Percentiles rank a stretch among this genome's conserved stretches.
Evolutionary conservation across 306 rosid genomes (phyloP).

Genomic region (Argentina anserina): DNA sequence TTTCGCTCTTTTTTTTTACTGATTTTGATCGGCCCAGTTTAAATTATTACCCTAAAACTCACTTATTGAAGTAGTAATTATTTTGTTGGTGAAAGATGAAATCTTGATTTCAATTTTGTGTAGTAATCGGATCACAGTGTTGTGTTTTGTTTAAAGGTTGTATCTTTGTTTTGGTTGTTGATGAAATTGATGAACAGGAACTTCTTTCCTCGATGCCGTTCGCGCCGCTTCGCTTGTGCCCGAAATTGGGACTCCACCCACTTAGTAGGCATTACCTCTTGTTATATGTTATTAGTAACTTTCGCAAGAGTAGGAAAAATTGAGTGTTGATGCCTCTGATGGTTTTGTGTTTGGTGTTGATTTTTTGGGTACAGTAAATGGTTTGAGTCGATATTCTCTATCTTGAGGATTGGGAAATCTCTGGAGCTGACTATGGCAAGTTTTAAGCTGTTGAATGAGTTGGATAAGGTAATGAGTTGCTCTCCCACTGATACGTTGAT

Average conservation of each 20-base stretch:
- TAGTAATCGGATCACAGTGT: not conserved
- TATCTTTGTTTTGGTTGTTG: not conserved
- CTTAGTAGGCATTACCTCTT: conserved; percentile 33
- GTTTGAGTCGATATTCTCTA: conserved; percentile 34
- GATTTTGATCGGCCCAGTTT: conserved; percentile 10
- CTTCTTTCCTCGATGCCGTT: conserved; percentile 75
- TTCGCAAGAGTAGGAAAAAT: not conserved
- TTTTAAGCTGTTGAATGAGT: conserved; percentile 56
- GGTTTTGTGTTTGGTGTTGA: not conserved
- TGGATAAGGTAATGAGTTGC: conserved; percentile 53
- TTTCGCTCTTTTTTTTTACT: not conserved
- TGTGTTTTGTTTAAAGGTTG: not conserved
- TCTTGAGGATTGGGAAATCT: conserved; percentile 41
- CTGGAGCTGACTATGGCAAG: conserved; percentile 47
- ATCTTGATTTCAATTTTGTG: not conserved
- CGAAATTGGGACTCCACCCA: conserved; percentile 47
- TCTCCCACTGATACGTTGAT: not conserved
- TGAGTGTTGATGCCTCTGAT: not conserved
- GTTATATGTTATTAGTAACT: not conserved
- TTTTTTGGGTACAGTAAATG: conserved; percentile 36
- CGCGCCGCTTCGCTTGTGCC: conserved; percentile 61
- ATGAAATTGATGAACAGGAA: conserved; percentile 37
- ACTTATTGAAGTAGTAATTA: not conserved
- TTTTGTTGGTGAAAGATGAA: not conserved
- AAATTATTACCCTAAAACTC: no score